A percentile compares a stretch with the other conserved stretches of the same genome.
phyloP scores from a whole-genome alignment of 2,329 filamentous ascomycete species.

The Pestalotiopsis fici region DNA sequence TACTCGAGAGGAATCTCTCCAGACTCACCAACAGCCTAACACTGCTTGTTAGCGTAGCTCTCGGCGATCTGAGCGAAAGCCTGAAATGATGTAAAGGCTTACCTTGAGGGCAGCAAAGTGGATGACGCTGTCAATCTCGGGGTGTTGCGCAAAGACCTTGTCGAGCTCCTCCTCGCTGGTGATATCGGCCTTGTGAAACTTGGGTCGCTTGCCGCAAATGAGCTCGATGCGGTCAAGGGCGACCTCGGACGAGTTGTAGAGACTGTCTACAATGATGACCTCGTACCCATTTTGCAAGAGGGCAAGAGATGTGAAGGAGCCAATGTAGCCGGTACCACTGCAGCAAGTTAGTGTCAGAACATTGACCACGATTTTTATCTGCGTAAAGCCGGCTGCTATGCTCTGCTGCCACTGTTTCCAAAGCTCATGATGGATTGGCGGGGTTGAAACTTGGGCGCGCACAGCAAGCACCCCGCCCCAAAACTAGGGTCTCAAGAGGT shows the following conservation, averaged over 20 bases:
- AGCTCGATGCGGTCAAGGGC: slow-evolving; percentile 94
- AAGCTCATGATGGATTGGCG: slow-evolving; percentile 1
- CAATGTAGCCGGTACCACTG: slow-evolving; percentile 98
- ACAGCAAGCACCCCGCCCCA: background rate
- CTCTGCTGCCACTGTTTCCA: background rate
- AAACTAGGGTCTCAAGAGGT: background rate
- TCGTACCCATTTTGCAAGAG: slow-evolving; percentile 94
- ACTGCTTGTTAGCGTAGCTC: slow-evolving; percentile 15
- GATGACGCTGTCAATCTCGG: slow-evolving; percentile 95
- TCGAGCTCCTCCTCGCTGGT: slow-evolving; percentile 84
- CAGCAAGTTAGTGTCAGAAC: slow-evolving; percentile 13
- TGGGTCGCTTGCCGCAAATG: slow-evolving; percentile 83
- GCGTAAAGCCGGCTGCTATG: background rate
- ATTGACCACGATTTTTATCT: background rate
- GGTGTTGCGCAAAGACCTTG: slow-evolving; percentile 84
- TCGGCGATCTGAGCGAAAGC: background rate
- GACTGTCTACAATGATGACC: slow-evolving; percentile 92
- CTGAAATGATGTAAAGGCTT: slow-evolving; percentile 21
- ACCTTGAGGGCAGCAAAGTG: slow-evolving; percentile 98
- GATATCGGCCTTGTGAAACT: slow-evolving; percentile 84
- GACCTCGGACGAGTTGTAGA: slow-evolving; percentile 95
- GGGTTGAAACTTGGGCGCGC: slow-evolving; percentile 13
- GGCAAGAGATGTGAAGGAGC: slow-evolving; percentile 91
- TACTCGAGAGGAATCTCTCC: slow-evolving; percentile 93
- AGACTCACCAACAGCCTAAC: slow-evolving; percentile 93